Evolutionary conservation across 202 grass and related monocot species (phyloP).

Genomic region (Setaria viridis): DNA sequence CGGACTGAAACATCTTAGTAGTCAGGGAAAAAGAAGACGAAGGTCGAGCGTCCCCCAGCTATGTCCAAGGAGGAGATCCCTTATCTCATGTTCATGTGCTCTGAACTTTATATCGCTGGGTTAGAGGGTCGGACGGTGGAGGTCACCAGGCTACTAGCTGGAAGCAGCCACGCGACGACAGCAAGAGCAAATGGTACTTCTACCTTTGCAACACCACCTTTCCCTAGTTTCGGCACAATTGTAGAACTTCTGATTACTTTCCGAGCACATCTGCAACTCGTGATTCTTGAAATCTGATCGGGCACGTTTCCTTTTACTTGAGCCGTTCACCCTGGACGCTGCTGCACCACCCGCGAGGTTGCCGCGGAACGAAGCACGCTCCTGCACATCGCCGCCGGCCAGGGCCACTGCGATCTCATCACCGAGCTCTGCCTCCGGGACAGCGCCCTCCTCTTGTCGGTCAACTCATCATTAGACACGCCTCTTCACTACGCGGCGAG

Average conservation of each 20-base stretch:
- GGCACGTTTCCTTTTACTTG: background rate
- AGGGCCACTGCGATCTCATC: slow-evolving; percentile 29
- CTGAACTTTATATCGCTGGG: slow-evolving; percentile 33
- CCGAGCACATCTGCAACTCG: background rate
- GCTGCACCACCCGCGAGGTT: slow-evolving; percentile 26
- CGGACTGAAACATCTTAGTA: background rate
- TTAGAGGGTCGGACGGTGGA: background rate
- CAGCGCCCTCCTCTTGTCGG: background rate
- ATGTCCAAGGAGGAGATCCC: background rate
- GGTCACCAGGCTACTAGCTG: slow-evolving; percentile 4
- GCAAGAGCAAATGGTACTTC: background rate
- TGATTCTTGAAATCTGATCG: background rate
- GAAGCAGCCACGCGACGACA: background rate
- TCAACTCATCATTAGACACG: slow-evolving; percentile 39
- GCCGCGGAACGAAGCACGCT: slow-evolving; percentile 37
- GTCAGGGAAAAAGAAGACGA: background rate
- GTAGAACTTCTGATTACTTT: too few species aligned
- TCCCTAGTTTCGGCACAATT: too few species aligned
- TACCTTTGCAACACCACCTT: background rate
- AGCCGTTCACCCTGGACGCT: background rate
- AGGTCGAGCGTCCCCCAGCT: background rate
- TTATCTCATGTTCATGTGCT: slow-evolving; percentile 34
- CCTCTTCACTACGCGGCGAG: slow-evolving; percentile 60
- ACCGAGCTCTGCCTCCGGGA: slow-evolving; percentile 21
- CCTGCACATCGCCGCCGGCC: slow-evolving; percentile 53